These are phyloP conservation scores for maize (Zea mays) DNA, from an alignment of 176 grass and related monocot species.

Conservation along the genomic window Zm-B73-REFERENCE-NAM-5.0 NC_050096.1:188112501-188113000, in stretches of 20 bases:
- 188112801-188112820: neutral
- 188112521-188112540: conserved; percentile 91
- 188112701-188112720: neutral
- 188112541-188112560: conserved; percentile 68
- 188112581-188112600: conserved; percentile 88
- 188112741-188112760: conserved; percentile 7
- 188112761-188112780: conserved; percentile 12
- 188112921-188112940: conserved; percentile 39
- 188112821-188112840: neutral
- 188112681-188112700: neutral
- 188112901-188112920: conserved; percentile 30
- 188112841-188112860: conserved; percentile 6
- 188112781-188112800: conserved; percentile 15
- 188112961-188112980: conserved; percentile 59
- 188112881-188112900: conserved; percentile 16
- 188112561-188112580: conserved; percentile 84
- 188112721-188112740: conserved; percentile 2
- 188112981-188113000: conserved; percentile 65
- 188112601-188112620: conserved; percentile 96
- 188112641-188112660: conserved; percentile 26
- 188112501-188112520: conserved; percentile 71
- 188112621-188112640: conserved; percentile 75
- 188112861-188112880: conserved; percentile 26
- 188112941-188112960: conserved; percentile 81
- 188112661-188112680: conserved; percentile 1